Base-by-base conservation (phyloP, 257 asterid species). In the Leptodermis oblonga region DNA sequence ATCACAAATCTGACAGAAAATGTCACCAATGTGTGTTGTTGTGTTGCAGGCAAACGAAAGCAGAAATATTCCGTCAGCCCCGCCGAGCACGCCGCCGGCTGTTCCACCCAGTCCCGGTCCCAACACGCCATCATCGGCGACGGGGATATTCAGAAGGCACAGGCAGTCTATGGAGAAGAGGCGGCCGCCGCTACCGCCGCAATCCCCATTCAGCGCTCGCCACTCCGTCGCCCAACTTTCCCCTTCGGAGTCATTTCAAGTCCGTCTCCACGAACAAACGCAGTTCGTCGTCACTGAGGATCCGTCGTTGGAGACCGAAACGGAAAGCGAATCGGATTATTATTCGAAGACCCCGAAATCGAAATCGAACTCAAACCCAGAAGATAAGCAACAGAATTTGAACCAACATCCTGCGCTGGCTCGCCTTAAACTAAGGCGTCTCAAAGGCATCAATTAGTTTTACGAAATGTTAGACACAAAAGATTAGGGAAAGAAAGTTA, bases 261-360 rank as follows among this genome's bases (percentile, higher is more conserved):
- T 83, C 34, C 79, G 81, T 69, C 85, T 86, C 28, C 83, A 71
- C 6, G 77, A 70, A 41, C 77, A 82, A 67, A 41, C 82, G 26
- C 84, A 77, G 5, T 71, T 65, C 14, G 71, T 88, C 59, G 77
- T 81, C 1, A 77, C 80, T 0, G 87, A 82, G 73, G 92, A 82
- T 20, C 74, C 77, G 8, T 51, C 74, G n/a, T n/a, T 34, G 18
- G 63, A 51, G 3, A 48, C 37, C 48, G 71, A 67, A 0, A 31
- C 13, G 63, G 72, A 68, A 2, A 36, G 62, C 54, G 79, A 76
- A 52, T 23, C 72, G 17, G 65, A 63, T 20, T 52, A n/a, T n/a
- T 12, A 33, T n/a, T 72, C 15, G 1, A 26, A 48, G 6, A 51
- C 33, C 71, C 39, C 68, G 52, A 64, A 22, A 6, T 53, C n/a